phyloP scores from a whole-genome alignment of 164 flowering plant genomes.

The Nymphaea thermarum region DNA sequence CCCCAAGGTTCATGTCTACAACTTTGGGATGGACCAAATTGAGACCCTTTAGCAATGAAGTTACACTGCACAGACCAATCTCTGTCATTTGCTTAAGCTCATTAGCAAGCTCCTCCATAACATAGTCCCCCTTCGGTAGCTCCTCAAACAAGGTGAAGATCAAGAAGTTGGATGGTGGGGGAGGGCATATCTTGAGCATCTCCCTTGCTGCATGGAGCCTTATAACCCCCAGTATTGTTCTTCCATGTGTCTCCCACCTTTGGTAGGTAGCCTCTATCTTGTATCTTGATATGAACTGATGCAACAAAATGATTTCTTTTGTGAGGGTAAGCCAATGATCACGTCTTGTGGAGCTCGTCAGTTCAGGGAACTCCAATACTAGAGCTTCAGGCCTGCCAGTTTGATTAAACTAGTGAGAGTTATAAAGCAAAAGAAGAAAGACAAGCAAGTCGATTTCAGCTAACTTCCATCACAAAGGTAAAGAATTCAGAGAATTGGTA shows the following conservation, averaged over 20 bases:
- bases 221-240: conserved; percentile 56
- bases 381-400: conserved; percentile 51
- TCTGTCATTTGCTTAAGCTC: conserved; percentile 29
- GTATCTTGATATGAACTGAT: conserved; percentile 37
- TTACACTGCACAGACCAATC: conserved; percentile 56
- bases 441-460: not conserved
- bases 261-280: conserved; percentile 34
- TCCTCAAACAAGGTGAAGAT: conserved; percentile 71
- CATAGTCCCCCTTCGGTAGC: conserved; percentile 84
- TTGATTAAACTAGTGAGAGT: not conserved
- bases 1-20: conserved; percentile 15
- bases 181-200: conserved; percentile 77
- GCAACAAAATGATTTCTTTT: conserved; percentile 63
- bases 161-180: conserved; percentile 59
- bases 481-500: too few relatives aligned
- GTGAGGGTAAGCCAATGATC: conserved; percentile 78
- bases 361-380: conserved; percentile 86
- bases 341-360: conserved; percentile 87
- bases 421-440: not conserved
- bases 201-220: conserved; percentile 93
- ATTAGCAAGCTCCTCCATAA: conserved; percentile 63
- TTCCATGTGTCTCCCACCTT: conserved; percentile 75
- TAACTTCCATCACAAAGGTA: too few relatives aligned
- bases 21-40: conserved; percentile 21
- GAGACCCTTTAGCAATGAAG: conserved; percentile 42